Evolutionary conservation across 2,329 filamentous ascomycete species (phyloP), one percentile per base, ranked within the genome.

Genomic region (Pyricularia pennisetigena): DNA sequence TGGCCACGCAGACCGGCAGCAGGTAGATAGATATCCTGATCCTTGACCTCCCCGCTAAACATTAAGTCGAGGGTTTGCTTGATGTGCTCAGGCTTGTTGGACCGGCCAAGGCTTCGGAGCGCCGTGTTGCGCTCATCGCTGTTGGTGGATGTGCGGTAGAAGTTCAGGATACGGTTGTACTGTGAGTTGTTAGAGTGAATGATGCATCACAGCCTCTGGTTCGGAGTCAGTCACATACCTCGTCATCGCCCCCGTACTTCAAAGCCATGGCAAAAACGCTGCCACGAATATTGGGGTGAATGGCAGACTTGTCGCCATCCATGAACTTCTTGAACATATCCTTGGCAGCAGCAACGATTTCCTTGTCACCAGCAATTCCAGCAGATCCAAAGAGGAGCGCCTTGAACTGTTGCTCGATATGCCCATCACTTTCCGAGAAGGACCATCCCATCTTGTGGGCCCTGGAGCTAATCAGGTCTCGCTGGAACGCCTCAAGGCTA

Each of bases 321-420:
- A 90, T 87, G 77, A 93, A 97, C 77, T 92, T 93, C 75, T 85
- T 84, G 77, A 97, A 97, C 91, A 97, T 96, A 30, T 94, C 91
- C 79, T 93, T 90, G 8, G 93, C 90, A 8, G 93, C 92, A 66
- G 88, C 84, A 75, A 94, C 87, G 70, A 97, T 87, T 72, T 85
- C 83, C 74, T 93, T 82, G 74, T 98, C 94, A 41, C 93, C 93
- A 64, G 89, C 86, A 72, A 92, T 82, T 69, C 94, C 94, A 66
- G 94, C 93, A 72, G 85, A 87, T 70, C 91, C 91, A 76, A 98
- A 98, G 77, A 97, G 86, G 76, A 97, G 86, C 16, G 88, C 89
- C 83, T 98, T 98, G 85, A 97, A 96, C 77, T 97, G 94, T 78
- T 97, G 93, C 77, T 94, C 85, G 72, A 97, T 89, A 76, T 97